Percentiles rank a stretch among this genome's conserved stretches.
These are phyloP conservation scores for Suillus cothurnatus DNA, from an alignment of 768 basidiomycete genomes.

Conservation along the genomic window DNA sequence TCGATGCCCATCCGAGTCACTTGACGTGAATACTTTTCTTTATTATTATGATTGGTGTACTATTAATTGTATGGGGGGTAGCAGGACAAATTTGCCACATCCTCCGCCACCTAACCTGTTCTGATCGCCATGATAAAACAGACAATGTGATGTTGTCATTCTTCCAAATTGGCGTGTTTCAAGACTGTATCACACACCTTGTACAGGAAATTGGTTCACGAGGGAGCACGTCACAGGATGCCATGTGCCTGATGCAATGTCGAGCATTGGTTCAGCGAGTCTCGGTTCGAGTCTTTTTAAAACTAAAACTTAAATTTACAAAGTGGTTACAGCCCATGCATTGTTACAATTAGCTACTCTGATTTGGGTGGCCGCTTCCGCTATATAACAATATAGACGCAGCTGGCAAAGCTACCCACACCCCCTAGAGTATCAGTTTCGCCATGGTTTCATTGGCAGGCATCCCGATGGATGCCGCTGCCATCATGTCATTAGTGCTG, in stretches of 20 bases:
- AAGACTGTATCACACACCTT: not conserved
- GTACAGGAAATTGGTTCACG: not conserved
- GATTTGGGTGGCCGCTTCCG: not conserved
- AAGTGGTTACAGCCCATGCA: not conserved
- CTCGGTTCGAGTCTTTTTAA: not conserved
- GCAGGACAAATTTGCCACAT: not conserved
- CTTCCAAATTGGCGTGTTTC: not conserved
- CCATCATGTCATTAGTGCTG: not conserved
- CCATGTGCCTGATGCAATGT: not conserved
- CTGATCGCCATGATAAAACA: not conserved
- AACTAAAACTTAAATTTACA: not conserved
- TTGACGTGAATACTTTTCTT: not conserved
- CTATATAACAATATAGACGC: not conserved
- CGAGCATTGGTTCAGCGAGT: not conserved
- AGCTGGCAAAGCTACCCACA: not conserved
- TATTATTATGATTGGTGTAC: not conserved
- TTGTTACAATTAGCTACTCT: not conserved
- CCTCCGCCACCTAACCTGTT: not conserved
- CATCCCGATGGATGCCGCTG: not conserved
- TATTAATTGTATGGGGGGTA: not conserved
- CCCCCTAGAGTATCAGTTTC: not conserved
- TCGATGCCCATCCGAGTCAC: not conserved
- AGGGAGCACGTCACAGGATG: not conserved
- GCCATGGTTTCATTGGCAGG: not conserved
- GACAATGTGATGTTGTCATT: not conserved